Conservation (phyloP, 768 basidiomycete genomes). For the Leccinum broughii region DNA sequence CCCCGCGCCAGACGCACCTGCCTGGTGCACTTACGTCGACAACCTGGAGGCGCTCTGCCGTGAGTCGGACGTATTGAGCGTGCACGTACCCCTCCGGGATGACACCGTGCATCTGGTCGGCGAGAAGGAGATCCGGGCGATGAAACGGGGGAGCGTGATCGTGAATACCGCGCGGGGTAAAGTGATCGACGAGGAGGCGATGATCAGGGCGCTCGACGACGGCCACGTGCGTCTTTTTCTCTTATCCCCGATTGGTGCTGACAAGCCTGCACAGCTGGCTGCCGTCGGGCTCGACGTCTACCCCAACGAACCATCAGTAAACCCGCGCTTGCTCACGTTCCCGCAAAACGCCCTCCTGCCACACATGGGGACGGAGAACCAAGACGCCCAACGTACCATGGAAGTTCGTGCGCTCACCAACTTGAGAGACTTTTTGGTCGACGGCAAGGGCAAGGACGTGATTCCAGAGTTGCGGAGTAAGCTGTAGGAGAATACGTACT, state of each 20-base stretch:
- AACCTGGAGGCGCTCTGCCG: constrained; percentile 61
- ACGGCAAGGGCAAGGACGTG: constrained; percentile 65
- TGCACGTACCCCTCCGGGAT: constrained; percentile 77
- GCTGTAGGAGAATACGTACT: constrained; percentile 10
- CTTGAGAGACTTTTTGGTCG: constrained; percentile 64
- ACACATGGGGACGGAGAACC: constrained; percentile 89
- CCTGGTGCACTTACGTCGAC: constrained; percentile 78
- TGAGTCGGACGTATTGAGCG: constrained; percentile 78
- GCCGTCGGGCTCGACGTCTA: constrained; percentile 80
- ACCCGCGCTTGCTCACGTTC: constrained; percentile 77
- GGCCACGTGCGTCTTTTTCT: constrained; percentile 66
- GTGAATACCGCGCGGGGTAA: constrained; percentile 92
- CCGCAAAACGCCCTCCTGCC: constrained; percentile 84
- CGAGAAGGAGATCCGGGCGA: constrained; percentile 69
- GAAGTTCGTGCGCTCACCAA: constrained; percentile 84
- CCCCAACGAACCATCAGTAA: constrained; percentile 80
- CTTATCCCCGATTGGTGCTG: neutral
- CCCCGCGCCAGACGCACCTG: constrained; percentile 56
- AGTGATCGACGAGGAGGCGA: constrained; percentile 82
- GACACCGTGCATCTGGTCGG: constrained; percentile 76
- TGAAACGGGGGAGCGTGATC: constrained; percentile 78
- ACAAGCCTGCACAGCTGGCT: neutral
- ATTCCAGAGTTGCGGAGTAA: constrained; percentile 51
- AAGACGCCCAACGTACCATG: constrained; percentile 80
- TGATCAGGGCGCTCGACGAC: constrained; percentile 82